These are phyloP conservation scores for Apiospora malaysiana DNA, from an alignment of 2,329 filamentous ascomycete genomes.

Conservation along the genomic window DNA sequence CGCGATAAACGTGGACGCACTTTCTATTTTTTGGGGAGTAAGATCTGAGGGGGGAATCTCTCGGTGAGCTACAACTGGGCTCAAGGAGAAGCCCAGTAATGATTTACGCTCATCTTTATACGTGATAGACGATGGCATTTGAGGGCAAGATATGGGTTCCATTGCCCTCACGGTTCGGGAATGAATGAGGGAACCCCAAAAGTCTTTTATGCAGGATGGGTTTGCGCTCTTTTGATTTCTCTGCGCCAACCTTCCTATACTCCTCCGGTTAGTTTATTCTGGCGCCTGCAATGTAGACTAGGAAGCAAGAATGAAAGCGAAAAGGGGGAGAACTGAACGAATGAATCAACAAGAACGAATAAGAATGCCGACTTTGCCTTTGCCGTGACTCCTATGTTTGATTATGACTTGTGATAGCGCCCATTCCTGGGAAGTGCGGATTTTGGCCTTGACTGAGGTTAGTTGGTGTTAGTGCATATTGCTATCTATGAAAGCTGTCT, in stretches of 20 bases:
- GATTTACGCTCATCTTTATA: constrained; percentile 33
- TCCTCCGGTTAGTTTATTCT: constrained; percentile 31
- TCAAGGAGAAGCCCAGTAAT: constrained; percentile 34
- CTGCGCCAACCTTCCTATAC: constrained; percentile 30
- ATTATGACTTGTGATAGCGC: neutral
- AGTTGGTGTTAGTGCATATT: neutral
- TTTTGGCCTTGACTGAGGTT: neutral
- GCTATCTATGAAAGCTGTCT: neutral
- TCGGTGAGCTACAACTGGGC: constrained; percentile 37
- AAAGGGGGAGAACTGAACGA: constrained; percentile 23
- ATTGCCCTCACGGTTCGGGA: constrained; percentile 31
- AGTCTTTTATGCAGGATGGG: constrained; percentile 38
- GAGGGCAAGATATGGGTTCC: constrained; percentile 29
- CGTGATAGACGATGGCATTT: constrained; percentile 35
- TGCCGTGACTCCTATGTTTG: neutral
- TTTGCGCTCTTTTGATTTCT: constrained; percentile 33
- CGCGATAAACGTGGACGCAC: constrained; percentile 65
- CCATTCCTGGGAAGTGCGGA: neutral
- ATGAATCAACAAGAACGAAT: constrained; percentile 18
- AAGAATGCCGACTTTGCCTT: neutral
- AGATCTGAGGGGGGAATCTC: constrained; percentile 31
- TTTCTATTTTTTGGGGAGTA: constrained; percentile 26
- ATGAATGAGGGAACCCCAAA: constrained; percentile 35
- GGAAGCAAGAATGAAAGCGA: constrained; percentile 35
- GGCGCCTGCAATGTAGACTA: constrained; percentile 43